phyloP scores from a whole-genome alignment of 805 yeast species.

The Candida methanosorbosa region DNA sequence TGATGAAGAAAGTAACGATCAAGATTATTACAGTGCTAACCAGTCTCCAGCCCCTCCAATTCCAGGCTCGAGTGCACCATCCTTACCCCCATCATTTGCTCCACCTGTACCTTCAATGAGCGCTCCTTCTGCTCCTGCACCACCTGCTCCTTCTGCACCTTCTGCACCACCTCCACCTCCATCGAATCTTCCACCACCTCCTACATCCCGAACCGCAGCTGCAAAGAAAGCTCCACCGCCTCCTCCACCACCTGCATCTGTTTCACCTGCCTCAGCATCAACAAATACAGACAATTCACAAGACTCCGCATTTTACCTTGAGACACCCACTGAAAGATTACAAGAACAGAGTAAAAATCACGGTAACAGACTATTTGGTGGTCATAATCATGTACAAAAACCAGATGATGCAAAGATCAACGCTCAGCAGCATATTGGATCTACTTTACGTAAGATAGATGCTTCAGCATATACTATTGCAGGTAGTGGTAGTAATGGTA shows the following conservation, averaged over 20 bases:
- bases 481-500: constrained; percentile 14
- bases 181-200: constrained; percentile 1
- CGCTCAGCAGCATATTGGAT: constrained; percentile 37
- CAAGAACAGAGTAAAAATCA: constrained; percentile 7
- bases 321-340: constrained; percentile 17
- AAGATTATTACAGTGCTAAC: constrained; percentile 1
- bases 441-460: constrained; percentile 49
- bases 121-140: constrained; percentile 1
- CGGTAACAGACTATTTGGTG: constrained; percentile 8
- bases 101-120: constrained; percentile 1
- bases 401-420: constrained; percentile 25
- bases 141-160: constrained; percentile 7
- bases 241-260: constrained; percentile 25
- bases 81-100: constrained; percentile 2
- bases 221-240: constrained; percentile 19
- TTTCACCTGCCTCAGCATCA: constrained; percentile 6
- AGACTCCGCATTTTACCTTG: constrained; percentile 6
- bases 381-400: constrained; percentile 12
- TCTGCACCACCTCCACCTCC: constrained; percentile 6
- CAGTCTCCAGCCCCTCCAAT: no score
- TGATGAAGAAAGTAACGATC: constrained; percentile 12
- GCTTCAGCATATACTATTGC: constrained; percentile 59
- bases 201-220: not conserved
- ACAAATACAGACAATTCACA: no score
- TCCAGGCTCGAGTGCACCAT: not conserved